Percentiles rank a stretch among this genome's conserved stretches.
Evolutionary conservation across 495 filamentous ascomycete genomes (phyloP).

Genomic region (Tetracladium setigerum): DNA sequence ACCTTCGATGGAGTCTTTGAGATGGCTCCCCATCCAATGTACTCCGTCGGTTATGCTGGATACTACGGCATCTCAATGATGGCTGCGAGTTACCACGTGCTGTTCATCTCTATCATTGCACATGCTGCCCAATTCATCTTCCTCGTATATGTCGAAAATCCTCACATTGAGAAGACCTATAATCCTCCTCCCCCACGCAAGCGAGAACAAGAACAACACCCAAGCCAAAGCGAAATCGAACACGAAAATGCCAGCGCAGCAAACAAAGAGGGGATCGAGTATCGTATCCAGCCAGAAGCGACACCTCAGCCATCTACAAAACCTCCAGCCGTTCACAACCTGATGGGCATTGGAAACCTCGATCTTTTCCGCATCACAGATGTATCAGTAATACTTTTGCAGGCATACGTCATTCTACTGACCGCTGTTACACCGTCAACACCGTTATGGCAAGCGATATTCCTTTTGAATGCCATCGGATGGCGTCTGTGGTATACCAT

Average conservation of each 20-base stretch:
- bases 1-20: conserved; percentile 99
- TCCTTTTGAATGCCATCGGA: conserved; percentile 67
- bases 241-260: conserved; percentile 28
- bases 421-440: conserved; percentile 74
- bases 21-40: conserved; percentile 99
- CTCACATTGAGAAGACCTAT: conserved; percentile 97
- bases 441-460: conserved; percentile 61
- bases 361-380: conserved; percentile 85
- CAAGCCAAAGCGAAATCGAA: conserved; percentile 31
- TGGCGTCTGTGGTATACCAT: conserved; percentile 93
- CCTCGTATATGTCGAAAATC: conserved; percentile 83
- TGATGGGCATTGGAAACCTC: conserved; percentile 73
- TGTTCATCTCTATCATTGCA: conserved; percentile 92
- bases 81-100: conserved; percentile 93
- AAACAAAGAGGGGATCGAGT: conserved; percentile 29
- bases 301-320: conserved; percentile 14
- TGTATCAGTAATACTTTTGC: conserved; percentile 65
- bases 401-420: conserved; percentile 63
- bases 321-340: conserved; percentile 67
- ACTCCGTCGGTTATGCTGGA: conserved; percentile 94
- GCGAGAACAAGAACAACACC: conserved; percentile 30
- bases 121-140: conserved; percentile 95
- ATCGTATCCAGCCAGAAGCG: conserved; percentile 5
- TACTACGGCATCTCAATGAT: conserved; percentile 99
- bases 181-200: conserved; percentile 78